A percentile compares a stretch with the other conserved stretches of the same genome.
Evolutionary conservation across 2,329 filamentous ascomycete genomes (phyloP).

Genomic region (Lachnellula cervina): DNA sequence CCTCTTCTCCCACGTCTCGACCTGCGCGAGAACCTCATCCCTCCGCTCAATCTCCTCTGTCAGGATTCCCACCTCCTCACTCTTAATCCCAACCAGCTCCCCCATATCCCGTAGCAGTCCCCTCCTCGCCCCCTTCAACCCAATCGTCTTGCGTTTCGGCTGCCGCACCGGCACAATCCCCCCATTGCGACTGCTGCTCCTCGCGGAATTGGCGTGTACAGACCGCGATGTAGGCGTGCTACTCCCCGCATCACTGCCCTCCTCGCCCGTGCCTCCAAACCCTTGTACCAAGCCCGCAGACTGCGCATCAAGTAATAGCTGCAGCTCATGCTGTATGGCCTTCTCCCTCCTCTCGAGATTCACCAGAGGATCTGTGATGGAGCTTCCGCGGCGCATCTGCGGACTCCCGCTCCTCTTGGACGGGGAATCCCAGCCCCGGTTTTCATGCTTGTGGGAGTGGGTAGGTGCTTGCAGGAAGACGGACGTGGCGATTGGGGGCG

Average conservation of each 20-base stretch:
- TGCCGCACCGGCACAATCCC: slow-evolving; percentile 57
- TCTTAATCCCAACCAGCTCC: slow-evolving; percentile 60
- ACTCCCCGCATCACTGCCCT: slow-evolving; percentile 35
- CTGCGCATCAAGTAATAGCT: slow-evolving; percentile 55
- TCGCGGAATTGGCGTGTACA: slow-evolving; percentile 5
- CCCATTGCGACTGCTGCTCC: slow-evolving; percentile 11
- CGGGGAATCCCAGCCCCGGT: background rate
- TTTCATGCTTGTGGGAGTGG: background rate
- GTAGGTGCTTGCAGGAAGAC: slow-evolving; percentile 5
- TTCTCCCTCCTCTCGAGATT: slow-evolving; percentile 44
- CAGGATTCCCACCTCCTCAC: slow-evolving; percentile 61
- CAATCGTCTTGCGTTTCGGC: slow-evolving; percentile 46
- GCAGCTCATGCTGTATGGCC: slow-evolving; percentile 52
- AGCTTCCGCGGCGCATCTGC: slow-evolving; percentile 11
- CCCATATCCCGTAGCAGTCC: slow-evolving; percentile 60
- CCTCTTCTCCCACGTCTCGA: slow-evolving; percentile 49
- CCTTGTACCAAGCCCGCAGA: slow-evolving; percentile 39
- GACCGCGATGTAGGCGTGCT: slow-evolving; percentile 26
- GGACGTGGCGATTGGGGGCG: slow-evolving; percentile 26
- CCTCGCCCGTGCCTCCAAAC: slow-evolving; percentile 30
- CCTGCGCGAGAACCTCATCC: slow-evolving; percentile 51
- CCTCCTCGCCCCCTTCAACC: slow-evolving; percentile 58
- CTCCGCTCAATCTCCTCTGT: slow-evolving; percentile 52
- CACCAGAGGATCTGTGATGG: slow-evolving; percentile 31
- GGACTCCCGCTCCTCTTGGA: slow-evolving; percentile 3